Base-by-base conservation (phyloP, 2,329 filamentous ascomycete species). In the Teratosphaeria gauchensis region DNA sequence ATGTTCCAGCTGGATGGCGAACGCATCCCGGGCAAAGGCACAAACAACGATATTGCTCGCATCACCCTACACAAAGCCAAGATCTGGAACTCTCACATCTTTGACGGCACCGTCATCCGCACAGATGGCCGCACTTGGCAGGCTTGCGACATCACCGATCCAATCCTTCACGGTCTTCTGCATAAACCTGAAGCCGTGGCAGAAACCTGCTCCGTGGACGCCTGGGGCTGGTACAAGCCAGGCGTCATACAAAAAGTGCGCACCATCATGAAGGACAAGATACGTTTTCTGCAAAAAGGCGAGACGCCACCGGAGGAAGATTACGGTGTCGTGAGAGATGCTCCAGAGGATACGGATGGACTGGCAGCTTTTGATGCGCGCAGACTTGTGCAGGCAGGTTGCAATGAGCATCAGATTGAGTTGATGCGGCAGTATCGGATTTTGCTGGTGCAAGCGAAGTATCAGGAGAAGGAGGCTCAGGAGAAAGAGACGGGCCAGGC, bases 61-160 rank as follows among this genome's bases (percentile, higher is more conserved):
- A 57, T 35, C 21, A 33, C 48, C 30, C 54, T 24, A 46, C 51
- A 21, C 54, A 53, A 53, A n/a, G 32, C 19, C n/a, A 51, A 56
- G 55, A 60, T 32, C 56, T 55, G 56, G 58, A 24, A 30, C 33
- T 63, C 63, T 80, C 56, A 97, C 72, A 77, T 92, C 1, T 97
- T 96, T 73, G 90, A 95, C 61, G 92, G 92, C 53, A 79, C 84
- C 60, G 82, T 81, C 1, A 84, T 92, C 57, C 84, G 84, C 16
- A 82, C 83, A 1, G 91, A 96, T 68, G 91, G 91, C 46, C 94
- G 94, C 68, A 86, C 94, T 55, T 99, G 91, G 88, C 94, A 97
- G 77, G 82, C 95, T 30, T 95, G 91, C 75, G 94, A 99, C 72
- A 87, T 97, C 57, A 87, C 84, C 0, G 92, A 97, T 67, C 89